Evolutionary conservation across 345 rosid genomes (phyloP), one percentile per base, ranked within the genome.

Genomic region (Physaria fendleri): DNA sequence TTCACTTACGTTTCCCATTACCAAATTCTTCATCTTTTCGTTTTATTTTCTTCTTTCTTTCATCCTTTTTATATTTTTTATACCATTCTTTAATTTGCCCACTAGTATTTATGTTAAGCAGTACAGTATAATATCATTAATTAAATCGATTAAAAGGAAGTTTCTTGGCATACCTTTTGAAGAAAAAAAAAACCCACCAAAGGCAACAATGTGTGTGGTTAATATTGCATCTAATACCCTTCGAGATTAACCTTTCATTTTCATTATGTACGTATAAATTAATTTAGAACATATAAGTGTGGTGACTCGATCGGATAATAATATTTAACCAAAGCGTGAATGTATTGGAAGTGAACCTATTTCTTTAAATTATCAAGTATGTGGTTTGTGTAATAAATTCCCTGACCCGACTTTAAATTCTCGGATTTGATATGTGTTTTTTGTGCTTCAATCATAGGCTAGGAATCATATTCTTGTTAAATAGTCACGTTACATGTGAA

Each of bases 401-500:
- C 22, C 7, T 28, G 14, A 18, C 50, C 58, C 41, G 33, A 50
- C 41, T 49, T n/a, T n/a, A 32, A 64, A 25, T 29, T 63, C 51
- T 14, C 59, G 13, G 42, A 41, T 41, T 51, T 30, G 59, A 41
- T 41, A 29, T 53, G 51, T 51, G 51, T 30, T 51, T 41, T n/a
- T n/a, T n/a, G 28, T 51, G 51, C 59, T 51, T 63, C 59, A 63
- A 63, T 39, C 49, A 38, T 39, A 28, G 16, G 67, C n/a, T n/a
- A n/a, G n/a, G 67, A 38, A 62, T 51, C 68, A 15, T 51, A 63
- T 63, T 51, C 68, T 51, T 13, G 33, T 41, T 51, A 40, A 21
- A 9, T 30, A 51, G 52, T 51, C 59, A 63, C 59, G 68, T 51
- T 63, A 42, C 68, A 51, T 30, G 52, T 41, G 51, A 63, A 20